Evolutionary conservation across 345 rosid species (phyloP), one percentile per base, ranked within the genome.

Genomic region (Populus ilicifolia): DNA sequence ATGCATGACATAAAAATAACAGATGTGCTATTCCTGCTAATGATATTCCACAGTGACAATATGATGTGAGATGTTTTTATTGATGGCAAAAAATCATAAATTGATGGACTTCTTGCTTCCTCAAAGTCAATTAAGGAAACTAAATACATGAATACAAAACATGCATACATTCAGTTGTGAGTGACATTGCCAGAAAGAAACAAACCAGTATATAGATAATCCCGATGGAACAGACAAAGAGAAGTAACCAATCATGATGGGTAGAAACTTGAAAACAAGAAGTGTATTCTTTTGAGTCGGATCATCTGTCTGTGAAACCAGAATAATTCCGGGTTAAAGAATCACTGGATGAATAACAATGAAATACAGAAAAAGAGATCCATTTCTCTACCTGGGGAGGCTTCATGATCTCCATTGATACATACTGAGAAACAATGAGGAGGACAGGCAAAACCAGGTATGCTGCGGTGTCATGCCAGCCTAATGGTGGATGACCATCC

Each of bases 191-290:
- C 68, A 65, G 78, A 64, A 59, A 81, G 86, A 77, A 85, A 92
- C 99, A 7, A 80, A 96, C 99, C 99, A 96, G 87, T 93, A 96
- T 63, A 96, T 87, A 46, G 98, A 91, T 83, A 96, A 84, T 80
- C 99, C 99, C 2, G 99, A 93, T 48, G 99, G 99, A n/a, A 96
- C 99, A 21, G 99, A 96, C 85, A 93, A 88, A 50, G 99, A 85
- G 82, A 96, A 96, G 89, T 96, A 96, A 20, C 99, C 99, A 54
- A 96, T 96, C 99, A 96, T 93, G 74, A 96, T 87, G 1, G 99
- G 99, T 78, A 96, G 99, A 86, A 96, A 96, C 89, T 96, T 96
- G 85, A 93, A 91, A 80, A 92, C 80, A 67, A 96, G 91, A 82
- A 93, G 96, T 0, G 99, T 90, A 82, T 96, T 96, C 92, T 93